Evolutionary conservation across 1,139 yeast genomes (phyloP), one percentile per base, ranked within the genome.

Genomic region (Suhomyces guaymorum): DNA sequence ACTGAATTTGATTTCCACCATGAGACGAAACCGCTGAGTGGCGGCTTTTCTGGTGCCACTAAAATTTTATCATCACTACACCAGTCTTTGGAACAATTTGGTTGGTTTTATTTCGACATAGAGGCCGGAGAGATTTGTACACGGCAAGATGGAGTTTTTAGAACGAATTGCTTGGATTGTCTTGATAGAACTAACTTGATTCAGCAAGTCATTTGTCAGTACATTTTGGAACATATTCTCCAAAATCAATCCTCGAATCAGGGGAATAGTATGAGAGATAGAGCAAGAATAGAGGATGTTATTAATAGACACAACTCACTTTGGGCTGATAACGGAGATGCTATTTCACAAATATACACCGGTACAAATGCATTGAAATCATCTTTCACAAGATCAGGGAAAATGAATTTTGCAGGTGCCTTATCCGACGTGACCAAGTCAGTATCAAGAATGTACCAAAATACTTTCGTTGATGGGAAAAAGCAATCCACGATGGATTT

Each of bases 301-400:
- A 71, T 80, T 55, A 56, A 62, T 25, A 80, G 75, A 41, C 97
- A 90, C 53, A 86, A 89, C 49, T 70, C 82, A 4, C 63, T 92
- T 15, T 94, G 98, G 98, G 99, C 98, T 0, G 97, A 94, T 59
- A 90, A 92, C 57, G 99, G 98, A 30, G 98, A 94, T 60, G 96
- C 94, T 42, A 78, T 94, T 7, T 89, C 97, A 1, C 97, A 89
- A 57, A 92, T 92, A 18, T 94, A 94, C 56, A 92, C 98, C 0
- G 98, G 98, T 5, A 94, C 98, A 0, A 90, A 92, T 55, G 98
- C 98, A 0, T 68, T 94, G 33, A 94, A 94, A 57, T 87, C 97
- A 0, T 87, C 96, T 4, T 92, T 84, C 55, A 85, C 97, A 2
- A 74, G 98, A 54, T 83, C 88, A 26, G 98, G 98, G 12, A 90